Evolutionary conservation across 164 flowering plant species (phyloP).

Genomic region (Liriodendron chinense): DNA sequence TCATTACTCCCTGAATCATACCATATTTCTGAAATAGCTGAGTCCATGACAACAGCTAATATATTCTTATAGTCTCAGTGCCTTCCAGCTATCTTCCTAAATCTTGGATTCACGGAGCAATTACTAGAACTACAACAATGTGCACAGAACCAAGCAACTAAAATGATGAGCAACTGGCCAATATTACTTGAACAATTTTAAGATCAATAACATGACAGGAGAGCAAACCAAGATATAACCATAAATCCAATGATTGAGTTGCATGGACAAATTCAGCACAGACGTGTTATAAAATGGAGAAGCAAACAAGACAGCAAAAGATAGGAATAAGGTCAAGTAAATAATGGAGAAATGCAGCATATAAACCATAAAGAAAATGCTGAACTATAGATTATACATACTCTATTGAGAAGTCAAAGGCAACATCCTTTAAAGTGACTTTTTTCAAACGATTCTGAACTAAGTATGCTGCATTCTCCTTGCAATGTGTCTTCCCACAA

Average conservation of each 20-base stretch:
- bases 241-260: neutral
- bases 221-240: neutral
- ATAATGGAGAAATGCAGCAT: neutral
- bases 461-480: slow-evolving; percentile 64
- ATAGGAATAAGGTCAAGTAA: neutral
- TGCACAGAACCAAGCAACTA: neutral
- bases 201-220: neutral
- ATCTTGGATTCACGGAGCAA: neutral
- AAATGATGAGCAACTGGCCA: neutral
- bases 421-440: slow-evolving; percentile 59
- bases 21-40: too few relatives aligned
- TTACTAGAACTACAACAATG: neutral
- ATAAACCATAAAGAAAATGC: neutral
- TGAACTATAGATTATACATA: slow-evolving; percentile 28
- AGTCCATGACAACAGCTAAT: too few relatives aligned
- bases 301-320: neutral
- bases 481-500: slow-evolving; percentile 69
- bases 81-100: neutral
- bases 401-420: slow-evolving; percentile 67
- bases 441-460: slow-evolving; percentile 60
- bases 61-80: too few relatives aligned
- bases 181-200: neutral
- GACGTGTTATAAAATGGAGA: neutral
- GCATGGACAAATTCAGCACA: neutral
- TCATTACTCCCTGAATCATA: too few relatives aligned